These are phyloP conservation scores for Sporobolomyces roseus DNA, from an alignment of 768 basidiomycete species.

Conservation along the genomic window DNA sequence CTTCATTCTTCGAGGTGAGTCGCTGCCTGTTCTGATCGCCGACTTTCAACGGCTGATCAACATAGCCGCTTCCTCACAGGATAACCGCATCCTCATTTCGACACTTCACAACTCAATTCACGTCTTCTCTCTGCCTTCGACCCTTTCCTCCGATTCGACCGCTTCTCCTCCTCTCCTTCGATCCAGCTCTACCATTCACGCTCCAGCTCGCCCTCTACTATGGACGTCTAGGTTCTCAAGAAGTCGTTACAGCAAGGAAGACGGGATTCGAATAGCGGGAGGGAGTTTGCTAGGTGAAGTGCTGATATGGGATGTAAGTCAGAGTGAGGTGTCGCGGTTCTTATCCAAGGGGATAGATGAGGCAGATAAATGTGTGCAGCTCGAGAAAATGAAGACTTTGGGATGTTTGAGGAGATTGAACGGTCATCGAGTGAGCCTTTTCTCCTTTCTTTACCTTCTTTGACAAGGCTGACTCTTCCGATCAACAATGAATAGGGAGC, in stretches of 20 bases:
- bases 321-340: neutral
- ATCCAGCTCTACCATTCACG: conserved; percentile 2
- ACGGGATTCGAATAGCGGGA: neutral
- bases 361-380: too few species aligned
- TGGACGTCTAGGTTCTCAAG: conserved; percentile 25
- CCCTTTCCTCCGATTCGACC: neutral
- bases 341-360: neutral
- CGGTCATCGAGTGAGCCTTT: conserved; percentile 24
- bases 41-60: too few species aligned
- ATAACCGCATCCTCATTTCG: conserved; percentile 12
- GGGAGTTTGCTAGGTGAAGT: conserved; percentile 27
- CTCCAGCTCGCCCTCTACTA: conserved; percentile 19
- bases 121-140: neutral
- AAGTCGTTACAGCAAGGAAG: neutral
- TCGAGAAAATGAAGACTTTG: neutral
- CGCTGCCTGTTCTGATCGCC: too few species aligned
- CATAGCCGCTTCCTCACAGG: neutral
- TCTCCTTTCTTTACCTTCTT: too few species aligned
- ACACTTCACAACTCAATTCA: conserved; percentile 24
- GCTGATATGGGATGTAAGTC: conserved; percentile 21
- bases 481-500: conserved; percentile 10
- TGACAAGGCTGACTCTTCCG: neutral
- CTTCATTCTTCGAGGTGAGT: conserved; percentile 7
- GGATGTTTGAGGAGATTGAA: conserved; percentile 2
- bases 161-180: neutral